phyloP scores from a whole-genome alignment of 805 yeast genomes.

The Candida stauntonica region DNA sequence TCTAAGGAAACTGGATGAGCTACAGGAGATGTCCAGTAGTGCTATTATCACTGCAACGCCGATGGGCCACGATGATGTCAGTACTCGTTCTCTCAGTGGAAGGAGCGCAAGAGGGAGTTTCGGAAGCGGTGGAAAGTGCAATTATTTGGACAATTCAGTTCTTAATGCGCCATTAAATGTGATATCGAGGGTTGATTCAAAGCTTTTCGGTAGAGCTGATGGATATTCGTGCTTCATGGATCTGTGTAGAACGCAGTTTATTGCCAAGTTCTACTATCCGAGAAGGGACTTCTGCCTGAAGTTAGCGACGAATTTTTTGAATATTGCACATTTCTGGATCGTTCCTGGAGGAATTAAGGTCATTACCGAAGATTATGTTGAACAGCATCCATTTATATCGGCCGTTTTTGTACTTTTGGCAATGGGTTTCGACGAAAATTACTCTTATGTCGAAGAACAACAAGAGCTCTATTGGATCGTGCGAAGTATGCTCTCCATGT shows the following conservation, averaged over 20 bases:
- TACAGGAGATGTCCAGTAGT: conserved; percentile 1
- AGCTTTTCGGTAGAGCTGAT: conserved; percentile 32
- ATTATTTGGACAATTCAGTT: conserved; percentile 25
- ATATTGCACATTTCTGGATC: conserved; percentile 56
- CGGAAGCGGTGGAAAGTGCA: conserved; percentile 14
- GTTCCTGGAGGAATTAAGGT: conserved; percentile 56
- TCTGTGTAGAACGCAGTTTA: conserved; percentile 39
- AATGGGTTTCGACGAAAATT: conserved; percentile 53
- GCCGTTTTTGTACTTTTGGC: conserved; percentile 44
- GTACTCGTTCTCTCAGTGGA: conserved; percentile 8
- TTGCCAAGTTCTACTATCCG: conserved; percentile 38
- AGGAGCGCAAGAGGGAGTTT: conserved; percentile 10
- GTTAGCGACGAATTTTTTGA: conserved; percentile 44
- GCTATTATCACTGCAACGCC: neutral
- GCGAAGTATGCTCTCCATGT: conserved; percentile 43
- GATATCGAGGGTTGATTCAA: conserved; percentile 35
- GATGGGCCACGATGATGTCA: neutral
- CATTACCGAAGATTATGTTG: conserved; percentile 41
- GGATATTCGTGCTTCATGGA: conserved; percentile 29
- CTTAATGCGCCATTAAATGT: conserved; percentile 35
- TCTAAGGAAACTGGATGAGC: conserved; percentile 23
- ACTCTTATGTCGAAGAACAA: conserved; percentile 44
- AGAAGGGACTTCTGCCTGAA: conserved; percentile 40
- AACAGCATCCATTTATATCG: conserved; percentile 48
- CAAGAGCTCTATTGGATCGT: conserved; percentile 44